phyloP scores from a whole-genome alignment of 768 basidiomycete genomes.

The Coprinellus micaceus region DNA sequence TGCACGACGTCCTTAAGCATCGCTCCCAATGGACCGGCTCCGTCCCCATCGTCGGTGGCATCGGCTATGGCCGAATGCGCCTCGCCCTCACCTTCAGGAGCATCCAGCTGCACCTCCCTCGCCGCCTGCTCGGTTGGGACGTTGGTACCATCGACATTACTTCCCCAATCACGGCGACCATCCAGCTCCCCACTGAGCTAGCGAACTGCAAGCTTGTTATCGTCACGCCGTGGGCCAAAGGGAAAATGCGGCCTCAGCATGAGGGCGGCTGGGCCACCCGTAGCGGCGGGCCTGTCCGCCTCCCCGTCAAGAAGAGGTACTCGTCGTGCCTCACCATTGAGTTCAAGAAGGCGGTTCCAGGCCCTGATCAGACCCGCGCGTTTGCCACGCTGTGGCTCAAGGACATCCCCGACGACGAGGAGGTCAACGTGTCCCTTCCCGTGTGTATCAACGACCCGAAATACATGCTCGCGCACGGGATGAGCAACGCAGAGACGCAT shows the following conservation, averaged over 20 bases:
- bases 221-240: slow-evolving; percentile 34
- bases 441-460: slow-evolving; percentile 21
- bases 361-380: slow-evolving; percentile 32
- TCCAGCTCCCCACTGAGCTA: slow-evolving; percentile 32
- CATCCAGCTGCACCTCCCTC: slow-evolving; percentile 56
- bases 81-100: slow-evolving; percentile 67
- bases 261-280: slow-evolving; percentile 31
- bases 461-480: slow-evolving; percentile 22
- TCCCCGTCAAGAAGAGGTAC: slow-evolving; percentile 40
- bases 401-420: slow-evolving; percentile 37
- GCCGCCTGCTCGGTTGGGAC: slow-evolving; percentile 61
- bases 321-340: slow-evolving; percentile 36
- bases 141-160: slow-evolving; percentile 60
- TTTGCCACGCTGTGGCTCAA: slow-evolving; percentile 41
- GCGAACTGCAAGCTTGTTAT: slow-evolving; percentile 37
- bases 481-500: slow-evolving; percentile 23
- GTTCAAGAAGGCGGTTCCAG: slow-evolving; percentile 31
- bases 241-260: slow-evolving; percentile 14
- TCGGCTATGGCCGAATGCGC: slow-evolving; percentile 39
- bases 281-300: slow-evolving; percentile 25
- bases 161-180: slow-evolving; percentile 20
- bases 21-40: slow-evolving; percentile 15
- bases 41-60: slow-evolving; percentile 65
- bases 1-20: slow-evolving; percentile 39
- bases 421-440: slow-evolving; percentile 24